These are phyloP conservation scores for Paspalum vaginatum DNA, from an alignment of 176 grass and related monocot genomes.

Conservation along the genomic window DNA sequence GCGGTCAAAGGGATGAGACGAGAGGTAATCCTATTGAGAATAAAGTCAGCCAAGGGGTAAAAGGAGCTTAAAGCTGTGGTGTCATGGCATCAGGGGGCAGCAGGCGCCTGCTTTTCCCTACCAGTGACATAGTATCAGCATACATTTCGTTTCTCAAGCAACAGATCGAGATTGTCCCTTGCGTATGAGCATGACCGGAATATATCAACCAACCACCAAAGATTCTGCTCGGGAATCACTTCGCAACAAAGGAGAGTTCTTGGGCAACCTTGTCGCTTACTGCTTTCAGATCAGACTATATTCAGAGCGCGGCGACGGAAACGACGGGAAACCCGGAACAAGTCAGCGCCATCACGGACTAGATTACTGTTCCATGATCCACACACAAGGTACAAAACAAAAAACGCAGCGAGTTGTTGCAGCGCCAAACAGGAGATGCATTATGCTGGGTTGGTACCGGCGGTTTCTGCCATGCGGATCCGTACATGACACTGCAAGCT, in stretches of 20 bases:
- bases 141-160: constrained; percentile 1
- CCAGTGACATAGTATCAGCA: no score
- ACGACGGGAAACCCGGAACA: neutral
- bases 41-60: no score
- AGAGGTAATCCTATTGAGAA: no score
- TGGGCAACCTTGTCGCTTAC: neutral
- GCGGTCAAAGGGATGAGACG: no score
- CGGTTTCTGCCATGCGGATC: neutral
- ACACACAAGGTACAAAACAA: neutral
- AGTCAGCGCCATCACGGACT: neutral
- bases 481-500: neutral
- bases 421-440: neutral
- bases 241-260: neutral
- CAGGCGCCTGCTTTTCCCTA: no score
- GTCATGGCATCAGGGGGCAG: no score
- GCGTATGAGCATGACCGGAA: constrained; percentile 1
- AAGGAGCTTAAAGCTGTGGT: no score
- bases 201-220: neutral
- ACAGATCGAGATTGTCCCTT: constrained; percentile 41
- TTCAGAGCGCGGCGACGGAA: neutral
- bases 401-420: constrained; percentile 14
- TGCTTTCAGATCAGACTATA: no score
- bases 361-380: neutral
- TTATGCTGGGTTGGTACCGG: neutral
- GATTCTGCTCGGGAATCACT: constrained; percentile 28